Conservation (phyloP, 106 monocot genomes). For the Apostasia ramifera region DNA sequence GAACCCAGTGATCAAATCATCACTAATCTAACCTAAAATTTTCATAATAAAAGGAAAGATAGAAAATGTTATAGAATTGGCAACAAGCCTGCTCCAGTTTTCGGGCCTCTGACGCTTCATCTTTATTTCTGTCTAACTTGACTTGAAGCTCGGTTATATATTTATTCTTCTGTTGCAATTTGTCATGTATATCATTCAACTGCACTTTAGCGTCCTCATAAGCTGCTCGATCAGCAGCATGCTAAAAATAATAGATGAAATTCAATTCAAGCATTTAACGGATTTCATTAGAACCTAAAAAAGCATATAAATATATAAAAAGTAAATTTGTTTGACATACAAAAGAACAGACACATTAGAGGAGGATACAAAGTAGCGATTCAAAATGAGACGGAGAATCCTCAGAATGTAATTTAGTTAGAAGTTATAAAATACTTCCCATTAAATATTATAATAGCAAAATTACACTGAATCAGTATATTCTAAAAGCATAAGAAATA, state of each 20-base stretch:
- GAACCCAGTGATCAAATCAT: background rate
- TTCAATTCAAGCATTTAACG: too few relatives aligned
- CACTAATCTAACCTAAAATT: background rate
- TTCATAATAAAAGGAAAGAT: background rate
- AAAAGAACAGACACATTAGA: too few relatives aligned
- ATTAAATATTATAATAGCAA: too few relatives aligned
- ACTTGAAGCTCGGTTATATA: conserved; percentile 30
- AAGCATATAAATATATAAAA: too few relatives aligned
- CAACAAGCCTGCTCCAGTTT: conserved; percentile 56
- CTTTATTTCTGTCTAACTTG: conserved; percentile 49
- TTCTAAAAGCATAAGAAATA: too few relatives aligned
- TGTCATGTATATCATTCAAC: conserved; percentile 46
- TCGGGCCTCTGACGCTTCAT: conserved; percentile 51
- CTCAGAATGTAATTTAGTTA: too few relatives aligned
- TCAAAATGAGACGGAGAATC: too few relatives aligned
- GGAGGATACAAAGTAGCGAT: too few relatives aligned
- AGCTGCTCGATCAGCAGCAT: conserved; percentile 50
- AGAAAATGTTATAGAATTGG: background rate
- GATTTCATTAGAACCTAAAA: too few relatives aligned
- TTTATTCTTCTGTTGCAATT: conserved; percentile 41
- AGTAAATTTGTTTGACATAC: too few relatives aligned
- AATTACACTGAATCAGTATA: too few relatives aligned
- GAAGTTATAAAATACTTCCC: too few relatives aligned
- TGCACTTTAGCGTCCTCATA: conserved; percentile 58
- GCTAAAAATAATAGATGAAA: conserved; percentile 32